phyloP scores from a whole-genome alignment of 1,284 basidiomycete genomes.

The Grifola frondosa region DNA sequence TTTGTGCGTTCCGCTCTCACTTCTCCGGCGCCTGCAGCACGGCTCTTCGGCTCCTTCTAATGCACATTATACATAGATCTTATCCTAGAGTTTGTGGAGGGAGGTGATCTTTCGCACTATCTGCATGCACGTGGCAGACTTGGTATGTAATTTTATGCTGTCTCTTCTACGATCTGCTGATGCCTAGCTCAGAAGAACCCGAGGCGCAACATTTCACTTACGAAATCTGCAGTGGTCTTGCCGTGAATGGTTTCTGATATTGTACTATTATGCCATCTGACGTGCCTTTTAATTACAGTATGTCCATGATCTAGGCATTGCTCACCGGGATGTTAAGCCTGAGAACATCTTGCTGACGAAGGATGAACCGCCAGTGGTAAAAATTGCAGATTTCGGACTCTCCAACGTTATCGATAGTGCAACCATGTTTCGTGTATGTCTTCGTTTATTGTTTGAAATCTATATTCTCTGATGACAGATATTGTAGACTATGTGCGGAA shows the following conservation, averaged over 20 bases:
- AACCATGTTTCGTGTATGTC: conserved; percentile 66
- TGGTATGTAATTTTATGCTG: conserved; percentile 41
- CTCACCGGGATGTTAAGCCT: conserved; percentile 91
- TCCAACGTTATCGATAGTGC: conserved; percentile 82
- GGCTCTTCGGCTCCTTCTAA: no score
- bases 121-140: conserved; percentile 62
- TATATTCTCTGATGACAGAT: conserved; percentile 2
- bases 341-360: conserved; percentile 81
- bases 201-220: conserved; percentile 62
- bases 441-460: conserved; percentile 1
- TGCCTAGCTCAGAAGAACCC: conserved; percentile 48
- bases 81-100: conserved; percentile 78
- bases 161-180: background rate
- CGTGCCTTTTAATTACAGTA: conserved; percentile 48
- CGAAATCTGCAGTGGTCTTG: conserved; percentile 72
- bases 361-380: conserved; percentile 63
- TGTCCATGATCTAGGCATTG: conserved; percentile 71
- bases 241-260: conserved; percentile 41
- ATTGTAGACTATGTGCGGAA: conserved; percentile 80
- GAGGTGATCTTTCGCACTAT: conserved; percentile 86
- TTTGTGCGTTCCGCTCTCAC: conserved; percentile 48
- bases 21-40: no score
- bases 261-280: background rate
- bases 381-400: conserved; percentile 92
- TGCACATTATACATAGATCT: conserved; percentile 48